Evolutionary conservation across 1,284 basidiomycete genomes (phyloP), one percentile per base, ranked within the genome.

Genomic region (Trichosporon coremiiforme): DNA sequence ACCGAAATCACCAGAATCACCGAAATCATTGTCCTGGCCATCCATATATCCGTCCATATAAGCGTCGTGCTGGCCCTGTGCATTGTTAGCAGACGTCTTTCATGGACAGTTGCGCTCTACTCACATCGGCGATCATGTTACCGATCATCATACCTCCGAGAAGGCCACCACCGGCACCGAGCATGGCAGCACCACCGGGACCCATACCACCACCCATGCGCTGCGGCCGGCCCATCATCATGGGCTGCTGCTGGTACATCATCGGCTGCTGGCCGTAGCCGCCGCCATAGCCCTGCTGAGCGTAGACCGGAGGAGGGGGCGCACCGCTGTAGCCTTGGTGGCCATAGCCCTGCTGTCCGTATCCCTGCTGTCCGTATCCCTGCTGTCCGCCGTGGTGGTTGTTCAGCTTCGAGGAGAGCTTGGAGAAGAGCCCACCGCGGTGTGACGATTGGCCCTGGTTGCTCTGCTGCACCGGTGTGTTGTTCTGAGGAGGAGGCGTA

Each of bases 121-220:
- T 76, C 64, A 80, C 77, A 69, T 80, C 74, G 0, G 67, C 35
- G 25, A 81, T 80, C 77, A 80, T 79, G 57, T 80, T 75, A n/a
- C 79, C 82, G 64, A 84, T 68, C 76, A 83, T 75, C 81, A 84
- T 82, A 62, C 82, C 82, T 50, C 82, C 82, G 36, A 82, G 70
- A 9, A 83, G 71, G 74, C 81, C 81, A 74, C 81, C 82, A 65
- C 81, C 82, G 9, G 76, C 20, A 74, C 81, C 81, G n/a, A 82
- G 73, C 38, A 74, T 74, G n/a, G 79, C 76, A n/a, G 57, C 57
- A n/a, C 57, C 76, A 17, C 57, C 57, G 13, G 57, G 29, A 7
- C 57, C 57, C 57, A 60, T 60, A 31, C 57, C 57, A 7, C 29
- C 29, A 8, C 57, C 29, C 47, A 53, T 53, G 15, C 57, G 57